A percentile compares a stretch with the other conserved stretches of the same genome.
These are phyloP conservation scores for Citrus cavaleriei DNA, from an alignment of 345 rosid species.

Conservation along the genomic window DNA sequence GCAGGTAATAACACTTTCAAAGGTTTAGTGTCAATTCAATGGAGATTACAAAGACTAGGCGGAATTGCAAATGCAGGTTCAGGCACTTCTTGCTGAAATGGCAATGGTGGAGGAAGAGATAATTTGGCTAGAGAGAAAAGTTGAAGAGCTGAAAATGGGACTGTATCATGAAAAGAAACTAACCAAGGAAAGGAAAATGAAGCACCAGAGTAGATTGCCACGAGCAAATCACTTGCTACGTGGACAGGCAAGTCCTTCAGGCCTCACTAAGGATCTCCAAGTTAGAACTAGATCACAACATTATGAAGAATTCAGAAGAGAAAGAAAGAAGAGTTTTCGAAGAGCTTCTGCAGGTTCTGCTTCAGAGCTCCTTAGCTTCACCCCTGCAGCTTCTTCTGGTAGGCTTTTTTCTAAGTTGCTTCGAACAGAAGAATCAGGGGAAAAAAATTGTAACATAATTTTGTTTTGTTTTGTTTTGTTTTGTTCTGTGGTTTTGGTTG, in stretches of 20 bases:
- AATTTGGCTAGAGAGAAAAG: conserved; percentile 60
- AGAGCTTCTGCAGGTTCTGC: conserved; percentile 68
- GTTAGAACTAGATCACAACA: conserved; percentile 50
- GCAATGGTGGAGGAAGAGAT: conserved; percentile 79
- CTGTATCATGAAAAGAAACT: conserved; percentile 55
- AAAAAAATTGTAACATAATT: background rate
- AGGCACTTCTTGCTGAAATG: conserved; percentile 54
- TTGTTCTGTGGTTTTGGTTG: conserved; percentile 5
- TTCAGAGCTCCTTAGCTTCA: conserved; percentile 39
- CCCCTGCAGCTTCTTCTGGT: conserved; percentile 47
- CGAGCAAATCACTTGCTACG: conserved; percentile 25
- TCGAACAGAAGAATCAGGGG: background rate
- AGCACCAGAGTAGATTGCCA: conserved; percentile 26
- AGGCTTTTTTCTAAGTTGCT: conserved; percentile 14
- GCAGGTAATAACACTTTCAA: conserved; percentile 34
- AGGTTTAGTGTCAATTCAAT: background rate
- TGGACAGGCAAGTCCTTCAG: conserved; percentile 20
- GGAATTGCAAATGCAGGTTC: conserved; percentile 39
- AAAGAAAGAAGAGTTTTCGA: conserved; percentile 37
- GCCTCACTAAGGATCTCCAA: conserved; percentile 23
- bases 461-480: background rate
- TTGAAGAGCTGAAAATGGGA: conserved; percentile 60
- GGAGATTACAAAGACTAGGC: background rate
- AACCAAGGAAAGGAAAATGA: conserved; percentile 36
- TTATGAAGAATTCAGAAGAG: conserved; percentile 36